Evolutionary conservation across 352 stramenopile species (phyloP), one percentile per base, ranked within the genome.

Genomic region (Phytophthora ramorum): DNA sequence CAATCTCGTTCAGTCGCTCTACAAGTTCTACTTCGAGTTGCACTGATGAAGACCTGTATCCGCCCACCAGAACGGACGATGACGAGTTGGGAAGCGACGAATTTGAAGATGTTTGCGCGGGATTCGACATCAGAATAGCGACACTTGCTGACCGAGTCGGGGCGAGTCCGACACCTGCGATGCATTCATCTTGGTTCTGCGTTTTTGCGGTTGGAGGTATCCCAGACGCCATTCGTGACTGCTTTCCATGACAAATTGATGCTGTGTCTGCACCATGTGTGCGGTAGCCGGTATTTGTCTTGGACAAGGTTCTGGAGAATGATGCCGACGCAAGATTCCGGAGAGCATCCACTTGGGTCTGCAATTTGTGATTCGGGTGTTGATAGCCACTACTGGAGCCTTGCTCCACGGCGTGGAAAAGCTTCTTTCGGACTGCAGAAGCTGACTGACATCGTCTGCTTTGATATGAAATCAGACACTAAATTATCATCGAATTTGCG

Each of bases 21-120:
- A 77, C 73, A 20, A 93, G 60, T 48, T 92, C 81, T 17, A 90
- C 71, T 63, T 93, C 85, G 1, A 93, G 71, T 30, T 87, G 72
- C 12, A 87, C 69, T 1, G 66, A 75, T 12, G 41, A 75, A 8
- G 79, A 81, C 48, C 81, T 87, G 74, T 76, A 90, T 16, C 75
- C 72, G 16, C 72, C 64, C 28, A 78, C 56, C 3, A 78, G 40
- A 49, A 72, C 47, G 32, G 56, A 59, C 16, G 56, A 37, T 20
- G 48, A 4, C 2, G 3, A 37, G 38, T 56, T 57, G 17, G 62
- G 17, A 47, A 30, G 19, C 12, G 37, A 35, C n/a, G 43, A 43
- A 38, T 30, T 63, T 8, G 38, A 13, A 43, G 8, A n/a, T 28
- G 30, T 8, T 43, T 58, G 51, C 46, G 44, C 14, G 17, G 44